Conservation (phyloP, 495 filamentous ascomycete genomes). For the Daldinia concentrica region DNA sequence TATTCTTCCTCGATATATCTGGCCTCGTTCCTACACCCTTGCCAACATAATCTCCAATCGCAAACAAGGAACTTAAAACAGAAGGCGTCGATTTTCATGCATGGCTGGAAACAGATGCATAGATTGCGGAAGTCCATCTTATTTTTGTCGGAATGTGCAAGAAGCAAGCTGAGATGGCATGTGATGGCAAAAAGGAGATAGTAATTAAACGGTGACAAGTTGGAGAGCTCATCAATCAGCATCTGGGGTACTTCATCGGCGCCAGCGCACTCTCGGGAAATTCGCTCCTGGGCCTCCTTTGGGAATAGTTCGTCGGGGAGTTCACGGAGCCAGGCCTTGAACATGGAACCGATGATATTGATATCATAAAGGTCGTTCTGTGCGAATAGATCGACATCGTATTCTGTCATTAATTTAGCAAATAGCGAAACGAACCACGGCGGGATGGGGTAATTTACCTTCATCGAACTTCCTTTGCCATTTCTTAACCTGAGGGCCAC, state of each 20-base stretch:
- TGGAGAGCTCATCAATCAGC: constrained; percentile 88
- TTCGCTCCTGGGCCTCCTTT: constrained; percentile 76
- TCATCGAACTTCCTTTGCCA: constrained; percentile 89
- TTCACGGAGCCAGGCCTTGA: constrained; percentile 93
- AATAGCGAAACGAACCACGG: not conserved
- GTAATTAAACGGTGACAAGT: constrained; percentile 90
- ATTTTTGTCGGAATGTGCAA: constrained; percentile 85
- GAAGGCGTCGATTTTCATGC: constrained; percentile 88
- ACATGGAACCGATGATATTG: constrained; percentile 90
- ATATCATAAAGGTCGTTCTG: constrained; percentile 88
- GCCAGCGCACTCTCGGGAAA: constrained; percentile 77
- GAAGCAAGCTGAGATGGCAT: constrained; percentile 87
- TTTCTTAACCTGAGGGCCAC: constrained; percentile 80
- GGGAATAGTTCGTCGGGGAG: constrained; percentile 92
- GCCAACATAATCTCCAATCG: constrained; percentile 94
- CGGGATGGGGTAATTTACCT: constrained; percentile 53
- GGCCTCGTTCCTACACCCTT: constrained; percentile 91
- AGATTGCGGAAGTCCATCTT: constrained; percentile 95
- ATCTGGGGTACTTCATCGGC: constrained; percentile 78
- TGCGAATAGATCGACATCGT: constrained; percentile 85
- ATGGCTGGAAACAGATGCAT: constrained; percentile 94
- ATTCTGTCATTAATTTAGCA: constrained; percentile 62
- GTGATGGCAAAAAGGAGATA: constrained; percentile 96
- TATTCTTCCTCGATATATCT: constrained; percentile 79
- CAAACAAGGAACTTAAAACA: constrained; percentile 92